Evolutionary conservation across 768 basidiomycete genomes (phyloP).

Genomic region (Cystobasidium tubakii): DNA sequence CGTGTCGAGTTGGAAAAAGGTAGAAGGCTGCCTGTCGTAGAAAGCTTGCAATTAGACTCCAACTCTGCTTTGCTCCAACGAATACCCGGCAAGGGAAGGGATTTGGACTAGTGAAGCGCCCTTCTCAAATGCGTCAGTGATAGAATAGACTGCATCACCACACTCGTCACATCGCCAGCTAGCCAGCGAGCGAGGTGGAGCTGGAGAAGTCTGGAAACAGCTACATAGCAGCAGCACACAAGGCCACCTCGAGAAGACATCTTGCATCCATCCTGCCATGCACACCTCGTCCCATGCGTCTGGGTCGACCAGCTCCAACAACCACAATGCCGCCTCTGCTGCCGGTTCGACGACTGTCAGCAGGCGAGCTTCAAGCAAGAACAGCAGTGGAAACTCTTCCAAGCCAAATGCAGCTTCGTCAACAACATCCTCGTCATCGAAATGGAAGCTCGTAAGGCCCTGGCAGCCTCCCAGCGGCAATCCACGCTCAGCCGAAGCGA

Average conservation of each 20-base stretch:
- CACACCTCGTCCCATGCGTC: background rate
- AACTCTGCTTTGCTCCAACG: no score
- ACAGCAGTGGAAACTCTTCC: background rate
- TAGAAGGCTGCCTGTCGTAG: no score
- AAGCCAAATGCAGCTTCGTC: background rate
- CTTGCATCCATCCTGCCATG: background rate
- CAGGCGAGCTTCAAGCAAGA: background rate
- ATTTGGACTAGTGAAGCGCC: no score
- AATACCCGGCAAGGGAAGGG: no score
- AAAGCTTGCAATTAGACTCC: background rate
- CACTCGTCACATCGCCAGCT: no score
- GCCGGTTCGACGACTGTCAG: background rate
- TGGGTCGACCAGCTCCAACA: background rate
- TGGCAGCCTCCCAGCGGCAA: conserved; percentile 11
- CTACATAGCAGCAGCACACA: no score
- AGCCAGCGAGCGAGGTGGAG: no score
- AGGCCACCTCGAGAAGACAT: no score
- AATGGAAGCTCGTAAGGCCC: conserved; percentile 32
- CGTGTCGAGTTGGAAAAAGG: background rate
- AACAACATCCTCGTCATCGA: background rate
- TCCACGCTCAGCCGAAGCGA: conserved; percentile 4
- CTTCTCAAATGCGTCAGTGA: no score
- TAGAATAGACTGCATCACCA: no score
- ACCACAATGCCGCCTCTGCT: background rate
- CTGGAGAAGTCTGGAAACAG: no score